These are phyloP conservation scores for Nakazawaea anatomiae DNA, from an alignment of 805 yeast species.

Conservation along the genomic window DNA sequence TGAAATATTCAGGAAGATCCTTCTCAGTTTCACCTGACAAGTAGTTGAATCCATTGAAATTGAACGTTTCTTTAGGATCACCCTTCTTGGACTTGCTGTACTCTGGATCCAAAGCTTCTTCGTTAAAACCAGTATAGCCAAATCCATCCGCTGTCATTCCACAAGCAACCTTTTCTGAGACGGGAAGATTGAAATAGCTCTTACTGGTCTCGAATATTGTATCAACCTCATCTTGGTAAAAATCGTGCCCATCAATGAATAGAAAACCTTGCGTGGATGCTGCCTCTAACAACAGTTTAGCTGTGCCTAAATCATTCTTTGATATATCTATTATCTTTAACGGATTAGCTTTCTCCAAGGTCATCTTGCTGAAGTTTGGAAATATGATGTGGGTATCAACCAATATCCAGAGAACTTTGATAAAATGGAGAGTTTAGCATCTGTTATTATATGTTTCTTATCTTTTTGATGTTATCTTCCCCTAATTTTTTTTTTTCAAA, in stretches of 20 bases:
- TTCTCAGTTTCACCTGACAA: constrained; percentile 33
- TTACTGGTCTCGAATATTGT: constrained; percentile 42
- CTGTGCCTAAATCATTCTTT: constrained; percentile 29
- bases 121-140: constrained; percentile 53
- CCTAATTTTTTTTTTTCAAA: not conserved
- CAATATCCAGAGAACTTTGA: too few species aligned
- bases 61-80: constrained; percentile 66
- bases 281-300: constrained; percentile 45
- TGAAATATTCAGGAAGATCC: constrained; percentile 47
- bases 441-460: constrained; percentile 9
- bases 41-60: constrained; percentile 48
- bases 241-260: constrained; percentile 64
- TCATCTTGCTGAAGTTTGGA: not conserved
- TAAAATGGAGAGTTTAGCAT: not conserved
- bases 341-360: constrained; percentile 26
- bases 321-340: constrained; percentile 49
- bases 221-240: constrained; percentile 48
- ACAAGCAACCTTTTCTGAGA: constrained; percentile 36
- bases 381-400: too few species aligned
- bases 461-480: not conserved
- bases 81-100: constrained; percentile 28
- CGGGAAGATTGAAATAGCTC: constrained; percentile 43
- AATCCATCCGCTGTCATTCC: constrained; percentile 41
- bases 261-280: constrained; percentile 62
- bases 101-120: constrained; percentile 39